Evolutionary conservation across 306 rosid genomes (phyloP).

Genomic region (Ormosia emarginata): DNA sequence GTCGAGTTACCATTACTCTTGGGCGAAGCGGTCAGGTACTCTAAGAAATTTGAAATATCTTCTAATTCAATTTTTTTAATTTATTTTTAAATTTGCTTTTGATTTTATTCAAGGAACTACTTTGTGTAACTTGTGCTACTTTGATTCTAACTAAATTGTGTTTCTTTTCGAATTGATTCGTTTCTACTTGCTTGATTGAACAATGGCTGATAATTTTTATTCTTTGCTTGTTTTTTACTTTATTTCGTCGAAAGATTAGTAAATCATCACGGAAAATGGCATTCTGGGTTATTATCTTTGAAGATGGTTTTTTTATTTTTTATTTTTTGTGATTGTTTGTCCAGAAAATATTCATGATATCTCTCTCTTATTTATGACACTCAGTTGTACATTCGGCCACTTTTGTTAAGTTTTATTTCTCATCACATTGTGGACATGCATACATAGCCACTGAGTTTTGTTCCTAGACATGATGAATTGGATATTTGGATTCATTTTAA

Average conservation of each 20-base stretch:
- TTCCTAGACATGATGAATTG: not conserved
- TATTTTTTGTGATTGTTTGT: slow-evolving; percentile 1
- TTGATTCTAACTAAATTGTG: not conserved
- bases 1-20: slow-evolving; percentile 82
- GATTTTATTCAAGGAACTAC: not conserved
- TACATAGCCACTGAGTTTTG: not conserved
- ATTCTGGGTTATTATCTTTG: not conserved
- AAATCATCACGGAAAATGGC: not conserved
- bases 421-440: not conserved
- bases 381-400: not conserved
- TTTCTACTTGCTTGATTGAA: slow-evolving; percentile 10
- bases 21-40: slow-evolving; percentile 87
- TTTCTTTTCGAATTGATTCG: not conserved
- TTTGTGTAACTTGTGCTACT: not conserved
- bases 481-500: slow-evolving; percentile 14
- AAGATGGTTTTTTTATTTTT: not conserved
- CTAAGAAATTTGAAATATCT: not conserved
- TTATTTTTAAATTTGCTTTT: not conserved
- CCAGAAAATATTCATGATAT: not conserved
- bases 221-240: not conserved
- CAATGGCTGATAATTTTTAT: not conserved
- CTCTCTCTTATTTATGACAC: not conserved
- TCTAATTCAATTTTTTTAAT: not conserved
- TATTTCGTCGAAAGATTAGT: not conserved
- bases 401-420: not conserved